These are phyloP conservation scores for Pseudonitzschia multiseries DNA, from an alignment of 108 stramenopile species.

Conservation along the genomic window DNA sequence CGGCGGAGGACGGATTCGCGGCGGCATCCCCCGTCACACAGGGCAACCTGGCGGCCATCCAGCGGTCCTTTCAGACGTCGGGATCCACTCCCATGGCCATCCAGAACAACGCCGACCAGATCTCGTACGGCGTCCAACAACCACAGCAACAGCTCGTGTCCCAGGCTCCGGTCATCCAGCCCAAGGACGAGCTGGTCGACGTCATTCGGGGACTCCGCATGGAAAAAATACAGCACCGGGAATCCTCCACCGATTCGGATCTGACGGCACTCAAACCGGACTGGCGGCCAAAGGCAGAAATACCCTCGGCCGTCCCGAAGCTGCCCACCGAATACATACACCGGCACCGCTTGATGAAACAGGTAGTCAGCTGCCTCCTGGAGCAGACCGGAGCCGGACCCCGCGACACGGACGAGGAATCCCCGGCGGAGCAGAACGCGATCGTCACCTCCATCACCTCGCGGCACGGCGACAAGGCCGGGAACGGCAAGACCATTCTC, in stretches of 20 bases:
- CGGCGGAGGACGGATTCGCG: slow-evolving; percentile 79
- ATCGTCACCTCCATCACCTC: slow-evolving; percentile 85
- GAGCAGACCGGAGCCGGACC: slow-evolving; percentile 56
- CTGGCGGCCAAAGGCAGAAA: slow-evolving; percentile 84
- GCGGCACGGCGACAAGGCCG: slow-evolving; percentile 85
- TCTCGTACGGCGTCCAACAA: not conserved
- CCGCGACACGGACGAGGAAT: slow-evolving; percentile 62
- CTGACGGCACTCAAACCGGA: slow-evolving; percentile 71
- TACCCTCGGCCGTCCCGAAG: slow-evolving; percentile 80
- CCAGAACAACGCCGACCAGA: slow-evolving; percentile 6
- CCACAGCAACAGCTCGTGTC: slow-evolving; percentile 25
- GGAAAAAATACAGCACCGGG: slow-evolving; percentile 74
- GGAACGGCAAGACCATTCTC: slow-evolving; percentile 85
- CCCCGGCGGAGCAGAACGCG: slow-evolving; percentile 38
- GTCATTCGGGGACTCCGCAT: slow-evolving; percentile 75
- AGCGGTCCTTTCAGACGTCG: slow-evolving; percentile 43
- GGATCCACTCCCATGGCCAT: slow-evolving; percentile 25
- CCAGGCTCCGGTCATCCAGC: slow-evolving; percentile 34
- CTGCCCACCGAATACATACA: slow-evolving; percentile 86
- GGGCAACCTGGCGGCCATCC: slow-evolving; percentile 70
- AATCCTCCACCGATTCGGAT: slow-evolving; percentile 45
- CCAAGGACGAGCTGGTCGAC: slow-evolving; percentile 83
- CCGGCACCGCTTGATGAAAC: slow-evolving; percentile 86
- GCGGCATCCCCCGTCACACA: slow-evolving; percentile 53
- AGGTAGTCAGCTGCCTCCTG: slow-evolving; percentile 82